Conservation (phyloP, 352 stramenopile species). For the Phytophthora lateralis region DNA sequence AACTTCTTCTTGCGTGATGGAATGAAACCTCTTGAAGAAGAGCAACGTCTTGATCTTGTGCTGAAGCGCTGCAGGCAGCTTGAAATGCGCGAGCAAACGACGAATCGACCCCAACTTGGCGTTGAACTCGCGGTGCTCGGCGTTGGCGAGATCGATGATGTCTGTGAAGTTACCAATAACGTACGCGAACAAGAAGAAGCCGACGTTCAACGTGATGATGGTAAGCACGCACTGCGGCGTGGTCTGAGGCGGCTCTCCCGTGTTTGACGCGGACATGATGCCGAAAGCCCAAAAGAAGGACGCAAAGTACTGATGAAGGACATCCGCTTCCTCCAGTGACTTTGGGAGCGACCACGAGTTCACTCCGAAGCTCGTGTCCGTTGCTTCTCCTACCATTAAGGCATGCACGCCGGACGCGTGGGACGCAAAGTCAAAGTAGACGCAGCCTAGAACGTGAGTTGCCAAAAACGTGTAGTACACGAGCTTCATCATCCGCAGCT, state of each 20-base stretch:
- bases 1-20: conserved; percentile 55
- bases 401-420: conserved; percentile 17
- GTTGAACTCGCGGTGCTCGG: conserved; percentile 57
- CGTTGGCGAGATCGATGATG: conserved; percentile 50
- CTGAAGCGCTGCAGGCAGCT: conserved; percentile 39
- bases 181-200: conserved; percentile 67
- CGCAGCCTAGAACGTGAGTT: conserved; percentile 49
- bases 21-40: conserved; percentile 66
- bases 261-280: conserved; percentile 59
- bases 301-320: conserved; percentile 46
- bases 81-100: conserved; percentile 52
- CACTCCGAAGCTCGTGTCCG: conserved; percentile 35
- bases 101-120: conserved; percentile 49
- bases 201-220: conserved; percentile 45
- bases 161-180: conserved; percentile 64
- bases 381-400: neutral
- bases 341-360: conserved; percentile 45
- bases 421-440: conserved; percentile 64
- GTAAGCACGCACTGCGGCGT: conserved; percentile 49
- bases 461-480: conserved; percentile 59
- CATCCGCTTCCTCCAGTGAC: conserved; percentile 27
- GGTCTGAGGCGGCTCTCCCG: conserved; percentile 49
- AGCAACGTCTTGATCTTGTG: conserved; percentile 57
- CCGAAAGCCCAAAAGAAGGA: conserved; percentile 65
- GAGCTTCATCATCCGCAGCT: conserved; percentile 52